These are phyloP conservation scores for Colletotrichum sp. DNA, from an alignment of 2,329 filamentous ascomycete genomes.

Conservation along the genomic window DNA sequence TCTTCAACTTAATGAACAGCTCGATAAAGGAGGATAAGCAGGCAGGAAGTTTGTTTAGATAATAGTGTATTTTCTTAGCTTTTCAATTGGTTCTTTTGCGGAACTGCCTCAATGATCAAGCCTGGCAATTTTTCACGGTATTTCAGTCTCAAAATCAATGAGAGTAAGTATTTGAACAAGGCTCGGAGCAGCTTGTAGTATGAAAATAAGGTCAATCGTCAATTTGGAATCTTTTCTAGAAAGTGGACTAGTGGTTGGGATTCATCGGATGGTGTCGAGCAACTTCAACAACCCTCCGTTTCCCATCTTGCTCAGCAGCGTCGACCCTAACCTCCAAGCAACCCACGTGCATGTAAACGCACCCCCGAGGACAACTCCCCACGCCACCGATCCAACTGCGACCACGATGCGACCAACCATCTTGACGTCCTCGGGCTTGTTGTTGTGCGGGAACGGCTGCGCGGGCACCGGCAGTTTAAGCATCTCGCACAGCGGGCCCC, in stretches of 20 bases:
- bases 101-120: no score
- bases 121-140: background rate
- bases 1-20: background rate
- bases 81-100: no score
- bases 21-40: background rate
- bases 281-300: background rate
- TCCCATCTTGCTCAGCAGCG: background rate
- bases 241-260: accelerated
- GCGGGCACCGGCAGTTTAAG: slow-evolving; percentile 33
- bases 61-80: no score
- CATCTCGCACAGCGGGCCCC: slow-evolving; percentile 37
- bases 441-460: slow-evolving; percentile 32
- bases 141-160: no score
- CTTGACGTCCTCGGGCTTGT: slow-evolving; percentile 25
- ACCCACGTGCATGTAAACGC: background rate
- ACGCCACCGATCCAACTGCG: background rate
- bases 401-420: background rate
- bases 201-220: no score
- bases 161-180: no score
- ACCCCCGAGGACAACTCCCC: background rate
- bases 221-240: no score
- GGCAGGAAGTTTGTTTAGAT: background rate
- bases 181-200: no score
- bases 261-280: no score
- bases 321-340: background rate